phyloP scores from a whole-genome alignment of 2,329 filamentous ascomycete species.

The Knufia petricola region DNA sequence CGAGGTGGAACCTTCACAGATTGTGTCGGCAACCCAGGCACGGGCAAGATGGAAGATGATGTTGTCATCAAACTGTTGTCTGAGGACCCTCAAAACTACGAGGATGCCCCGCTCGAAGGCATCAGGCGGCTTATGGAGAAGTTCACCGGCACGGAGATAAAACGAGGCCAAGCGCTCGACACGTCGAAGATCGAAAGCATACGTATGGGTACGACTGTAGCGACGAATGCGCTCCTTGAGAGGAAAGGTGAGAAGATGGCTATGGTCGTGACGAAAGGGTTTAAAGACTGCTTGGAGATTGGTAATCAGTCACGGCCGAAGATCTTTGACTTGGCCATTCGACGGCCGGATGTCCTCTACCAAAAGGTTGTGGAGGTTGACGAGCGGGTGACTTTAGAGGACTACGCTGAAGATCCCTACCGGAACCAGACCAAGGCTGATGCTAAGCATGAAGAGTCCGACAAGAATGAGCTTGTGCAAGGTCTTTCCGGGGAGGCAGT shows the following conservation, averaged over 20 bases:
- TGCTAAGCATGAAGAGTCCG: constrained; percentile 40
- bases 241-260: constrained; percentile 83
- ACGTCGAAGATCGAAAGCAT: constrained; percentile 80
- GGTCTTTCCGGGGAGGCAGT: constrained; percentile 68
- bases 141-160: constrained; percentile 66
- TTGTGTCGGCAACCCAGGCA: constrained; percentile 72
- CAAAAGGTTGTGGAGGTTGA: constrained; percentile 79
- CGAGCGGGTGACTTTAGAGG: constrained; percentile 81
- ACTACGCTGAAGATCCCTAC: constrained; percentile 79
- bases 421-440: constrained; percentile 49
- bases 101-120: constrained; percentile 81
- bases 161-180: constrained; percentile 68
- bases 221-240: constrained; percentile 83
- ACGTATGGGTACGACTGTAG: constrained; percentile 91
- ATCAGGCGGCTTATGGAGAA: constrained; percentile 76
- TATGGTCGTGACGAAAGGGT: constrained; percentile 77
- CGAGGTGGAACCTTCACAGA: constrained; percentile 89
- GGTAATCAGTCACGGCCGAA: constrained; percentile 82
- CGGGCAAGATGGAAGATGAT: constrained; percentile 59
- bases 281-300: constrained; percentile 78
- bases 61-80: constrained; percentile 81
- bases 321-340: constrained; percentile 84
- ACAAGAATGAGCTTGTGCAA: constrained; percentile 43
- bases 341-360: constrained; percentile 79
- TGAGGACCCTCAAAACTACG: constrained; percentile 81